Evolutionary conservation across 2,329 filamentous ascomycete species (phyloP), one percentile per base, ranked within the genome.

Genomic region (Fusarium drepaniforme): DNA sequence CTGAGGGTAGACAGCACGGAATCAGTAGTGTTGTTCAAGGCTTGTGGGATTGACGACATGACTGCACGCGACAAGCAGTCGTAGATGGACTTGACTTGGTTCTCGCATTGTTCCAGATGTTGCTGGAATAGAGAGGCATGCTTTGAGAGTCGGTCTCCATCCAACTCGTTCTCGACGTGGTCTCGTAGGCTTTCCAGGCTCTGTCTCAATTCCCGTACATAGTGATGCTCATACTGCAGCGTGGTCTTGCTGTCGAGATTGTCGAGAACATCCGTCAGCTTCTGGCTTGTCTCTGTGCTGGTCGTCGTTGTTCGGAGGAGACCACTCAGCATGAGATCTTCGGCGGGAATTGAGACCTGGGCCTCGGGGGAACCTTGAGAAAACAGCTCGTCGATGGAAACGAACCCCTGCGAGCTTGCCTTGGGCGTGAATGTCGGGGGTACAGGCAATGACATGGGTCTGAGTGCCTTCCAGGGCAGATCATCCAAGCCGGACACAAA

Each of bases 371-470:
- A 49, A 5, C 1, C 8, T 18, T 59, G 33, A 1, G 18, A 16
- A 25, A 77, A 75, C 2, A 76, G 35, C 23, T 64, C 33, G 3
- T 64, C 28, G 11, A 68, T 58, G 3, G 74, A 68, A 4, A 77
- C 38, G 7, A 73, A 77, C 9, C 72, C 64, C 4, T 9, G 35
- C 0, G 16, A 2, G 4, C 13, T n/a, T 3, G 3, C 18, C 28
- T 4, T 7, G 28, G 16, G 11, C 3, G 4, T 35, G 8, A 23
- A 30, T 25, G 0, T 30, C 2, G 16, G 38, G 3, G n/a, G 40
- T 30, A 30, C 15, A 8, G 21, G 51, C 11, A 30, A 1, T 11
- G 8, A 5, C 4, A 33, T n/a, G 16, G 56, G 2, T 1, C 9
- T 18, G 0, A 21, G 1, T 28, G 11, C 4, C 3, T 51, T 21